phyloP scores from a whole-genome alignment of 1,284 basidiomycete genomes.

The Puccinia novopanici region DNA sequence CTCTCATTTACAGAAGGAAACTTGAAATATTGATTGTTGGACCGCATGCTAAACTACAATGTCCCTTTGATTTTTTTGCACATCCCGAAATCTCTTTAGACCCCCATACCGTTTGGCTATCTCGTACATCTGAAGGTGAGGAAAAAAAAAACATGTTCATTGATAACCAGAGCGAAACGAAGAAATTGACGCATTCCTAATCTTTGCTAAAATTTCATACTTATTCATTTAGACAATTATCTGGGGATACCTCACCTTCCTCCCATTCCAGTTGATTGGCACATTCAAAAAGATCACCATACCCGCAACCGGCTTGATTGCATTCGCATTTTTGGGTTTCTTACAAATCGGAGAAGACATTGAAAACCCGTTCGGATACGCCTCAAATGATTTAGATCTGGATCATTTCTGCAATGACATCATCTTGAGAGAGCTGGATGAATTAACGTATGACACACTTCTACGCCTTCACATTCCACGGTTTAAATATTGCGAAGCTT shows the following conservation, averaged over 20 bases:
- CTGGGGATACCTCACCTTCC: constrained; percentile 41
- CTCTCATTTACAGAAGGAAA: neutral
- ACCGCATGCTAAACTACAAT: neutral
- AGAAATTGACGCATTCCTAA: neutral
- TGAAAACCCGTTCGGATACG: constrained; percentile 51
- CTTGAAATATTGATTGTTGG: too few relatives aligned
- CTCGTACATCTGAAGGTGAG: constrained; percentile 41
- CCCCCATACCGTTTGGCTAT: constrained; percentile 47
- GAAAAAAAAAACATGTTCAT: neutral
- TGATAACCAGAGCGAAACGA: neutral
- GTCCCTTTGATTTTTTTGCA: neutral
- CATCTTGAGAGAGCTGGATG: constrained; percentile 29
- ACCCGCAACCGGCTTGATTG: constrained; percentile 34
- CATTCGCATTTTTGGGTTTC: constrained; percentile 46
- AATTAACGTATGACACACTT: constrained; percentile 36
- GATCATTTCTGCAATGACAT: constrained; percentile 50
- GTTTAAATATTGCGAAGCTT: neutral
- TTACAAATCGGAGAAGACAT: constrained; percentile 48
- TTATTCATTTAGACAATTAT: constrained; percentile 29
- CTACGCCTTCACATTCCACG: neutral
- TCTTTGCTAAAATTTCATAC: neutral
- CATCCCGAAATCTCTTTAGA: constrained; percentile 5
- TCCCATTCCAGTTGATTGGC: constrained; percentile 47
- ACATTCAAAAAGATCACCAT: constrained; percentile 39
- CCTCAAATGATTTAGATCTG: constrained; percentile 48